Conservation (phyloP, 1,284 basidiomycete genomes). For the Testicularia cyperi region DNA sequence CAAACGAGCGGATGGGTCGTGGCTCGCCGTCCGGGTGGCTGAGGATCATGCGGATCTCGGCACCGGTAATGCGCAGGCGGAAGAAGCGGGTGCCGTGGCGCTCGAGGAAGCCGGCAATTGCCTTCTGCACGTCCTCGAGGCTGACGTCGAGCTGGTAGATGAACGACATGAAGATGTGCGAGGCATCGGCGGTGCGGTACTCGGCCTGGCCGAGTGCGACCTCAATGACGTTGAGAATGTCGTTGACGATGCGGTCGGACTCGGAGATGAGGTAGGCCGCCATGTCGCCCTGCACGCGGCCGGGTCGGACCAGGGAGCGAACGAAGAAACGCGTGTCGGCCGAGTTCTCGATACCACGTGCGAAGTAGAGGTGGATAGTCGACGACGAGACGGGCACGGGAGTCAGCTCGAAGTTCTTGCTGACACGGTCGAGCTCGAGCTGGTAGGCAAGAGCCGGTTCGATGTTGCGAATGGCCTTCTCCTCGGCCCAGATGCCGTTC, state of each 20-base stretch:
- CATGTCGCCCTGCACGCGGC: conserved; percentile 85
- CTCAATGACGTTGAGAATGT: conserved; percentile 90
- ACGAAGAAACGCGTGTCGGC: conserved; percentile 96
- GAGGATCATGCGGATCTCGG: conserved; percentile 92
- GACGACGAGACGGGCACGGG: conserved; percentile 73
- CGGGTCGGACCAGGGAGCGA: conserved; percentile 91
- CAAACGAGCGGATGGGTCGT: conserved; percentile 92
- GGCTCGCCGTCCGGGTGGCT: conserved; percentile 84
- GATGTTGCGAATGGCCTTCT: conserved; percentile 94
- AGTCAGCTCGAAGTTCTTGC: conserved; percentile 86
- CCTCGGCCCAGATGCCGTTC: conserved; percentile 81
- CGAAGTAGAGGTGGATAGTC: conserved; percentile 79
- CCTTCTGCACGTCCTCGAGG: conserved; percentile 92
- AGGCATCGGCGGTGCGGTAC: conserved; percentile 56
- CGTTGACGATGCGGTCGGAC: conserved; percentile 92
- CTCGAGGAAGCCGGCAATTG: conserved; percentile 95
- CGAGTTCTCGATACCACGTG: conserved; percentile 90
- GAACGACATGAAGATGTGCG: conserved; percentile 76
- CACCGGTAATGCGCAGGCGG: conserved; percentile 95
- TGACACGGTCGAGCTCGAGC: conserved; percentile 91
- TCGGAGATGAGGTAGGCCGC: conserved; percentile 97
- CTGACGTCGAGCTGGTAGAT: conserved; percentile 93
- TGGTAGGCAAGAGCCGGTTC: conserved; percentile 98
- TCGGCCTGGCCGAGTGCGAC: conserved; percentile 57
- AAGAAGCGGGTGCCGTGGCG: conserved; percentile 89